Conservation (phyloP, 208 protist species). For the Trypanosoma theileri region DNA sequence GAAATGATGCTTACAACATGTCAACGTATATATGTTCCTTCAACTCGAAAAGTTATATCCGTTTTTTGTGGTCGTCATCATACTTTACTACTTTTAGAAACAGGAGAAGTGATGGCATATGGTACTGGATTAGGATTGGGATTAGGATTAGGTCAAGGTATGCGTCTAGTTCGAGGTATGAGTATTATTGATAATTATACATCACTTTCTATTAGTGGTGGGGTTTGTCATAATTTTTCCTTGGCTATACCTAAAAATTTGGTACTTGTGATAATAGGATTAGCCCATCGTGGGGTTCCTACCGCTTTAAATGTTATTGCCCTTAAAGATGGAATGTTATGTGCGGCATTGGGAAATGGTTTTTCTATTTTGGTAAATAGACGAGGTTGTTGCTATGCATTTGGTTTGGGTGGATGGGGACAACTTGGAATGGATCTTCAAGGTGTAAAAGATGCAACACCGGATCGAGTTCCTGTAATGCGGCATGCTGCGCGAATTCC, state of each 20-base stretch:
- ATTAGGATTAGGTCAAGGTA: conserved; percentile 60
- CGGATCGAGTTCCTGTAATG: conserved; percentile 64
- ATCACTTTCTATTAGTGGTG: conserved; percentile 47
- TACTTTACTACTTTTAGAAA: conserved; percentile 62
- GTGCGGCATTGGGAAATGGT: conserved; percentile 59
- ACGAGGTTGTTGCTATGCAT: conserved; percentile 61
- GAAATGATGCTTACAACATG: conserved; percentile 44
- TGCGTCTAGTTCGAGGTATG: conserved; percentile 63
- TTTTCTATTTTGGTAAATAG: conserved; percentile 79
- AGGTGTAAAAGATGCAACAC: conserved; percentile 50
- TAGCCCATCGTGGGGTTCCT: conserved; percentile 60
- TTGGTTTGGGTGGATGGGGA: conserved; percentile 77
- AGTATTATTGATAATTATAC: conserved; percentile 69
- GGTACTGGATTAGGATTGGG: conserved; percentile 69
- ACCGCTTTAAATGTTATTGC: conserved; percentile 35
- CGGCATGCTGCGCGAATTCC: conserved; percentile 59
- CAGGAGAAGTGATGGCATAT: conserved; percentile 67
- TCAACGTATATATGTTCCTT: conserved; percentile 41
- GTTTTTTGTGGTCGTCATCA: conserved; percentile 69
- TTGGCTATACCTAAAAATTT: conserved; percentile 62
- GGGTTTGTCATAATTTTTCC: conserved; percentile 62
- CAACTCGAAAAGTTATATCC: conserved; percentile 46
- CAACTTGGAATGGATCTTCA: conserved; percentile 66
- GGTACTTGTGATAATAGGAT: conserved; percentile 61
- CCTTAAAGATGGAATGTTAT: conserved; percentile 70